Base-by-base conservation (phyloP, 441 rosid genomes). In the Populus hybrid region DNA sequence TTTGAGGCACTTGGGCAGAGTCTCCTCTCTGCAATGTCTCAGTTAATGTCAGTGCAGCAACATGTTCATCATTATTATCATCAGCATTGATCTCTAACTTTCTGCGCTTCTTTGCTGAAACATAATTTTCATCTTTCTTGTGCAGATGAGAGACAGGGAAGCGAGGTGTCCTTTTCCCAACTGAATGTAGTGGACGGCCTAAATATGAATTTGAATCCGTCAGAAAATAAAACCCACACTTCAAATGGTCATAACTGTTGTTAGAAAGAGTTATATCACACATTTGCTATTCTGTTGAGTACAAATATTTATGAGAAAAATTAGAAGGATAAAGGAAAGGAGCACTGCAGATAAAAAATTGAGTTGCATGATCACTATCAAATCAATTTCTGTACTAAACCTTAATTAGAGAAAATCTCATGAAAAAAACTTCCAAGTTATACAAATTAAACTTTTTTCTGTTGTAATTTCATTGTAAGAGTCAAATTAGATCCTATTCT, bases 81-180 rank as follows among this genome's bases (percentile, higher is more conserved):
- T 79, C 77, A 59, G 76, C 83, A 82, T 81, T 90, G 81, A 73
- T 84, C 68, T 82, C 88, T 67, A 80, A 85, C 81, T 84, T 93
- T 85, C 82, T 89, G 61, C 77, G 85, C 85, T 85, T 87, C 82
- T 81, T 88, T 70, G 57, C 82, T 28, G 83, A 83, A 80, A 68
- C 79, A 78, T 65, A 76, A 89, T 76, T 87, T 71, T 86, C 91
- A 77, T 84, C 90, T 85, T 77, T 86, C 84, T 81, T 82, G 74
- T 70, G 10, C 69, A 84, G 72, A 81, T 75, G 77, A 78, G 91
- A 83, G 81, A 97, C 91, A 73, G 90, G 94, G 76, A 92, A 23
- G 40, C 98, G 95, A 73, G 99, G 98, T 64, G 99, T 97, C 88
- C 99, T 94, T 88, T 87, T 97, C 80, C 94, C 86, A 77, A 90